Conservation (phyloP, 2,329 filamentous ascomycete genomes). For the Hypoxylon sp. region DNA sequence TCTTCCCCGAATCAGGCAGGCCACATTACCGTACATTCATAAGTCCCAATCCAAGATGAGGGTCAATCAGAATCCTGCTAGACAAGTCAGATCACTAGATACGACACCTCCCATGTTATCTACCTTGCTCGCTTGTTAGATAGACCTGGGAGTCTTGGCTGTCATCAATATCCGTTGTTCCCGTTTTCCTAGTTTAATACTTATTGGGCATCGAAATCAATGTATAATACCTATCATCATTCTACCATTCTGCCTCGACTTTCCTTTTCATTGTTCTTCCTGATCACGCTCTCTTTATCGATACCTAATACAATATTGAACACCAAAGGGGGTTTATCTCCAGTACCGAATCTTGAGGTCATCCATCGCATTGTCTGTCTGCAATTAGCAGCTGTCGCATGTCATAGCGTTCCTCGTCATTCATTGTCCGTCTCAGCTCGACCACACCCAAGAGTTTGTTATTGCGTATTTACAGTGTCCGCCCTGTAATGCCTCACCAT, state of each 20-base stretch:
- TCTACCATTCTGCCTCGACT: constrained; percentile 28
- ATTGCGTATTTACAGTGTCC: constrained; percentile 20
- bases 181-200: constrained; percentile 26
- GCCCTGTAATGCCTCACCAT: constrained; percentile 39
- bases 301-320: constrained; percentile 14
- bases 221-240: constrained; percentile 34
- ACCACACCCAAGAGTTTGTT: constrained; percentile 25
- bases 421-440: constrained; percentile 14
- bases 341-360: constrained; percentile 15
- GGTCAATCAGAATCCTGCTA: constrained; percentile 38
- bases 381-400: constrained; percentile 14
- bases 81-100: constrained; percentile 35
- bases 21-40: constrained; percentile 19
- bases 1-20: constrained; percentile 47
- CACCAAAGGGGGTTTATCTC: not conserved
- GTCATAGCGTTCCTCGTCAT: constrained; percentile 30
- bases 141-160: constrained; percentile 40
- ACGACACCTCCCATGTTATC: constrained; percentile 35
- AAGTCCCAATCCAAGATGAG: constrained; percentile 27
- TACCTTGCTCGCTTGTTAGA: constrained; percentile 40
- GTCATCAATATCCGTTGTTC: constrained; percentile 43
- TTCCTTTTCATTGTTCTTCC: constrained; percentile 7
- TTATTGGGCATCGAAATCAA: constrained; percentile 31
- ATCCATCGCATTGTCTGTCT: not conserved
- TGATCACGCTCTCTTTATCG: constrained; percentile 30